Evolutionary conservation across 2,329 filamentous ascomycete species (phyloP).

Genomic region (Neoascochyta sp.): DNA sequence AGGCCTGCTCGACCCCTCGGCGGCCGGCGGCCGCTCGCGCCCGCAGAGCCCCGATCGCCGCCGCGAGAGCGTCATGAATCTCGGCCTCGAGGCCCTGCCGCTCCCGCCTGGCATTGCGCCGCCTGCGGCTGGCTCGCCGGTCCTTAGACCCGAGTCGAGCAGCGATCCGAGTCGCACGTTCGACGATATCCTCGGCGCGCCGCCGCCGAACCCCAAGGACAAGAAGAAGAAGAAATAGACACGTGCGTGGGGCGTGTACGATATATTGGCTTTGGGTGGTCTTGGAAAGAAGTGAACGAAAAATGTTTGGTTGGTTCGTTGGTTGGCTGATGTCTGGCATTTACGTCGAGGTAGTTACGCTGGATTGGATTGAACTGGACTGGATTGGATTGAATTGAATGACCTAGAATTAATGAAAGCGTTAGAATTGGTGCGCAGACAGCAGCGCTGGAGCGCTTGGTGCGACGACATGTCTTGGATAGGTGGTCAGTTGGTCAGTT

Average conservation of each 20-base stretch:
- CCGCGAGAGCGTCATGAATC: slow-evolving; percentile 44
- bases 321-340: too few species aligned
- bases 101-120: slow-evolving; percentile 44
- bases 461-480: too few species aligned
- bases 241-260: too few species aligned
- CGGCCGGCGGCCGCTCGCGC: slow-evolving; percentile 14
- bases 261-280: too few species aligned
- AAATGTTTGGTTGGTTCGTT: slow-evolving; percentile 3
- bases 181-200: slow-evolving; percentile 44
- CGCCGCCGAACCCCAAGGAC: slow-evolving; percentile 21
- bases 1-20: slow-evolving; percentile 22
- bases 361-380: too few species aligned
- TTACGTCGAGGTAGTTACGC: too few species aligned
- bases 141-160: slow-evolving; percentile 26
- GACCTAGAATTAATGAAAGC: too few species aligned
- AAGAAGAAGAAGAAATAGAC: slow-evolving; percentile 32
- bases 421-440: too few species aligned
- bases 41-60: slow-evolving; percentile 33
- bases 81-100: slow-evolving; percentile 48
- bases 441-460: too few species aligned
- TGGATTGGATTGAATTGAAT: too few species aligned
- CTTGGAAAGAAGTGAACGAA: too few species aligned
- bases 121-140: slow-evolving; percentile 22
- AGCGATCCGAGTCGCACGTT: slow-evolving; percentile 47
- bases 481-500: too few species aligned